phyloP scores from a whole-genome alignment of 345 rosid genomes.

The Arabis hirsuta region DNA sequence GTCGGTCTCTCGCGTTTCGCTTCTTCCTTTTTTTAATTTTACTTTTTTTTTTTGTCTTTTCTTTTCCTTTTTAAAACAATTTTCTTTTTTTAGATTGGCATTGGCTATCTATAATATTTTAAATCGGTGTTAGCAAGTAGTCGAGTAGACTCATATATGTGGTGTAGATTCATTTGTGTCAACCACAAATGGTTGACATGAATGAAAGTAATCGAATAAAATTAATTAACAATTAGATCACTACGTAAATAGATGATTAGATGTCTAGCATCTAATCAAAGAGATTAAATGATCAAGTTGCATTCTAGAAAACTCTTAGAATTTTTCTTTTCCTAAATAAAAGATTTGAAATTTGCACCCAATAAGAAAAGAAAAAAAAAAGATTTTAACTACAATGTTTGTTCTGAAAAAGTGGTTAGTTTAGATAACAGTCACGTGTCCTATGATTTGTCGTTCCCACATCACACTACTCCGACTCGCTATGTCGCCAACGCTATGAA shows the following conservation, averaged over 20 bases:
- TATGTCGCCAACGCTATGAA: constrained; percentile 29
- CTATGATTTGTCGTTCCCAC: constrained; percentile 30
- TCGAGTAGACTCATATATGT: neutral
- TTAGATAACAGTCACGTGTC: constrained; percentile 38
- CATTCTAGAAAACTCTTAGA: constrained; percentile 3
- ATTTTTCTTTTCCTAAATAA: neutral
- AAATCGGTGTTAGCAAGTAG: constrained; percentile 3
- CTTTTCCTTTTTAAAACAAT: too few relatives aligned
- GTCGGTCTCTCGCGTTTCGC: constrained; percentile 42
- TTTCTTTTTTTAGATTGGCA: too few relatives aligned
- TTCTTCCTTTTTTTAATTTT: too few relatives aligned
- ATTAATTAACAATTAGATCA: neutral
- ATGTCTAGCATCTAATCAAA: neutral
- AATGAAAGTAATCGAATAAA: neutral
- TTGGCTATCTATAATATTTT: neutral
- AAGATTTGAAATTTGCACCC: neutral
- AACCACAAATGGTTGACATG: neutral
- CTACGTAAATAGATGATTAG: neutral
- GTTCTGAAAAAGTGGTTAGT: constrained; percentile 6
- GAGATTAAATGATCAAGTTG: neutral
- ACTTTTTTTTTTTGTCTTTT: neutral
- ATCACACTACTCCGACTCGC: constrained; percentile 33
- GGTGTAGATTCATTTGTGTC: neutral
- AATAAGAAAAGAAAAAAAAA: neutral
- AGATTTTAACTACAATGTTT: neutral